Percentiles rank a stretch among this genome's conserved stretches.
Conservation (phyloP, 1,139 yeast species). For the Pichia sp. region DNA sequence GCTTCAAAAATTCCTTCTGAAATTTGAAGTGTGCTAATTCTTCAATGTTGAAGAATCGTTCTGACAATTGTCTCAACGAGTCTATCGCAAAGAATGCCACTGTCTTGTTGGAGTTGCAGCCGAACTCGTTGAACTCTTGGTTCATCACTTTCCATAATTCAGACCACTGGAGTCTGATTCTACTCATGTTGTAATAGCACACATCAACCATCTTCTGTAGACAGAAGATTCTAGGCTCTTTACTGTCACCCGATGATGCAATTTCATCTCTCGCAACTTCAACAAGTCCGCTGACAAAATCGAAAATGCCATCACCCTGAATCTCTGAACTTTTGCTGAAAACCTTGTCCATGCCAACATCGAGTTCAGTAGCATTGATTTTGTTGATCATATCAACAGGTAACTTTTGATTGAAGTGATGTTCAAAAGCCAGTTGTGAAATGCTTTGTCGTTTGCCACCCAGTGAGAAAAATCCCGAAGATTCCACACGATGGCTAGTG, state of each 20-base stretch:
- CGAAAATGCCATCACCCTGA: conserved; percentile 78
- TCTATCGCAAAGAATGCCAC: conserved; percentile 91
- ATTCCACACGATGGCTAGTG: conserved; percentile 25
- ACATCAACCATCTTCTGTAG: conserved; percentile 95
- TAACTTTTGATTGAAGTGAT: conserved; percentile 47
- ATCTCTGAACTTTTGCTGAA: conserved; percentile 79
- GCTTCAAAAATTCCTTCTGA: conserved; percentile 89
- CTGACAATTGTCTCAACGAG: conserved; percentile 86
- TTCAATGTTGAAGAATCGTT: conserved; percentile 88
- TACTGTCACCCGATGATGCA: conserved; percentile 77
- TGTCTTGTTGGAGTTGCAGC: conserved; percentile 70
- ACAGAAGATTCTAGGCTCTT: conserved; percentile 85
- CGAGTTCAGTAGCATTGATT: conserved; percentile 70
- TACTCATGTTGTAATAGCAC: conserved; percentile 93
- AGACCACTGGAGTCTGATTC: conserved; percentile 96
- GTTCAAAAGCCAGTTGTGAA: conserved; percentile 45
- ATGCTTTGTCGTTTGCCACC: conserved; percentile 42
- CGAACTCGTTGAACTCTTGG: conserved; percentile 79
- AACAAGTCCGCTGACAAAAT: conserved; percentile 81
- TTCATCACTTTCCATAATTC: conserved; percentile 95
- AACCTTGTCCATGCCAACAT: conserved; percentile 80
- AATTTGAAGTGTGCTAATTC: conserved; percentile 94
- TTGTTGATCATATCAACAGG: conserved; percentile 55
- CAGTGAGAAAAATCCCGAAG: conserved; percentile 15
- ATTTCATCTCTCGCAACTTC: conserved; percentile 89